These are phyloP conservation scores for Fusarium oxysporum DNA, from an alignment of 2,329 filamentous ascomycete species.

Conservation along the genomic window DNA sequence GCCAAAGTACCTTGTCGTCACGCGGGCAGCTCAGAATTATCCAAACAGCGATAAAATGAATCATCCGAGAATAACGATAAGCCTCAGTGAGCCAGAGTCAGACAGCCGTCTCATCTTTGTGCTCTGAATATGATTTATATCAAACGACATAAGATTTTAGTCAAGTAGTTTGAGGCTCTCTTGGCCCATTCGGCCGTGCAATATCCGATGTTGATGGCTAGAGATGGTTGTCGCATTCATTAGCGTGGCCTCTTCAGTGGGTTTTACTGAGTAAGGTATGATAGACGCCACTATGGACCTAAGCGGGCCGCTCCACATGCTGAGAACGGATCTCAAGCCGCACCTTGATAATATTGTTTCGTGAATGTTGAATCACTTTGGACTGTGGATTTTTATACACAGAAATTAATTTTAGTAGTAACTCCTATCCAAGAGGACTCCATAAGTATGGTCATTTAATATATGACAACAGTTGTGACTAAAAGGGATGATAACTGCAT, in stretches of 20 bases:
- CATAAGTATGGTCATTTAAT: background rate
- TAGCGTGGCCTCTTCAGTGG: slow-evolving; percentile 26
- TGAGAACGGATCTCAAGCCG: slow-evolving; percentile 25
- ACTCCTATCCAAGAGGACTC: too few relatives aligned
- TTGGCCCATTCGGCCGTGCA: slow-evolving; percentile 2
- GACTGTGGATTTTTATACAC: background rate
- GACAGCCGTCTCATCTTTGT: background rate
- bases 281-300: slow-evolving; percentile 24
- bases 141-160: background rate
- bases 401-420: background rate
- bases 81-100: background rate
- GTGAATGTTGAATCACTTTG: background rate
- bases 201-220: slow-evolving; percentile 8
- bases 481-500: background rate
- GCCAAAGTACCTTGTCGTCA: background rate
- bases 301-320: slow-evolving; percentile 38
- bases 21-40: background rate
- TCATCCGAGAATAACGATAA: background rate
- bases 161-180: slow-evolving; percentile 11
- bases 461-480: background rate
- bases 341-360: slow-evolving; percentile 22
- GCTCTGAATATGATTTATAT: background rate
- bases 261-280: slow-evolving; percentile 3
- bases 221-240: background rate
- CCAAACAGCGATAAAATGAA: background rate